Conservation (phyloP, 768 basidiomycete genomes). For the Pleurotus sapidus region DNA sequence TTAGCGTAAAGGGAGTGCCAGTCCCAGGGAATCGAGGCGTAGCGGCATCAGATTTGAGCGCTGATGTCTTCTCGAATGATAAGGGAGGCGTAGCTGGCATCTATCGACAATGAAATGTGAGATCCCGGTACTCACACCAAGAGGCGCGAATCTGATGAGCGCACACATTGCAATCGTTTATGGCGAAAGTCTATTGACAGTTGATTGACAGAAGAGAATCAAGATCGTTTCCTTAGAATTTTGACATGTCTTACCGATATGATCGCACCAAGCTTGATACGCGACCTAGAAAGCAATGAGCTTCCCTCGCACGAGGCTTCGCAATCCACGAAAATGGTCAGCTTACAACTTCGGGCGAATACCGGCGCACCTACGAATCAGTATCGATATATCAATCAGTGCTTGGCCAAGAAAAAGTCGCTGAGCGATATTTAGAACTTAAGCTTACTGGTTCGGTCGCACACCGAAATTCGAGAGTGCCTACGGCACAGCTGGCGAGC, state of each 20-base stretch:
- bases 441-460: slow-evolving; percentile 68
- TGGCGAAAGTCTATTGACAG: slow-evolving; percentile 49
- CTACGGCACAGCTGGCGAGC: slow-evolving; percentile 71
- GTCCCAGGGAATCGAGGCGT: slow-evolving; percentile 15
- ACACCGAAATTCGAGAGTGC: slow-evolving; percentile 80
- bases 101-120: slow-evolving; percentile 24
- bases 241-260: slow-evolving; percentile 43
- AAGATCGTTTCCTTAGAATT: slow-evolving; percentile 1
- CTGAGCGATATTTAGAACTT: slow-evolving; percentile 20
- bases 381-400: neutral
- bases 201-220: neutral
- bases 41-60: slow-evolving; percentile 11
- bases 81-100: slow-evolving; percentile 59
- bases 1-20: slow-evolving; percentile 48
- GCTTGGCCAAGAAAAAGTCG: neutral
- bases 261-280: slow-evolving; percentile 77
- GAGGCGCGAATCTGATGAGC: slow-evolving; percentile 16
- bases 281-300: slow-evolving; percentile 36
- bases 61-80: slow-evolving; percentile 20
- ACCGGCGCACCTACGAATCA: slow-evolving; percentile 45
- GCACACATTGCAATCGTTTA: slow-evolving; percentile 58
- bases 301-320: neutral
- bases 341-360: slow-evolving; percentile 51
- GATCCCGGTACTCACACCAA: neutral
- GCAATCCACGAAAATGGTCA: neutral